Base-by-base conservation (phyloP, 805 yeast species). In the Myxozyma udenii region DNA sequence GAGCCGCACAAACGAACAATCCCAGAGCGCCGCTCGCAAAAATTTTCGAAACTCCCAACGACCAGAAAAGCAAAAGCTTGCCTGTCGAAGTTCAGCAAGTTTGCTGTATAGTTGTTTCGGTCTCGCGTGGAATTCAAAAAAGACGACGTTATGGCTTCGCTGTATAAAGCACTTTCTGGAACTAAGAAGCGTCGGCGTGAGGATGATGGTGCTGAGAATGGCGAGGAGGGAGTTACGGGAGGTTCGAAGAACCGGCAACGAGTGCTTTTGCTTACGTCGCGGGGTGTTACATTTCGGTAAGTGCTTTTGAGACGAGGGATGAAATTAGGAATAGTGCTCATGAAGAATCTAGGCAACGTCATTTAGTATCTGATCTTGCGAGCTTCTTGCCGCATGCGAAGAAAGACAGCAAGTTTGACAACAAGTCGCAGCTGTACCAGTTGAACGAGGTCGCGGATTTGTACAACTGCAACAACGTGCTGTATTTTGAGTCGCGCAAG, bases 391-490 rank as follows among this genome's bases (percentile, higher is more conserved):
- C 98, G 50, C 98, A 93, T 67, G 84, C 95, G 38, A 83, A 96
- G 69, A 91, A 90, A 67, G 98, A 93, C 72, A 95, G 97, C 55
- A 93, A 93, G 68, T 78, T 91, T 64, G 98, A 93, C 71, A 84
- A 90, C 52, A 93, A 93, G 72, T 87, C 90, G 68, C 87, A 87
- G 68, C 77, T 91, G 58, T 79, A 80, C 67, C 91, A 89, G 68
- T 77, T 93, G 54, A 93, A 93, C 66, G 98, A 93, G 73, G 85
- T 90, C 56, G 98, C 98, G 2, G 98, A 93, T 66, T 75, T 93
- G 58, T 89, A 91, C 79, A 93, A 93, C 76, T 93, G 98, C 78
- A 93, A 93, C 73, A 93, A 93, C 68, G 80, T 93, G 61, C 74
- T 89, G 68, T 93, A 85, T 68, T 93, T 93, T 68, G 98, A 93